These are phyloP conservation scores for Thelonectria rubi DNA, from an alignment of 2,329 filamentous ascomycete species.

Conservation along the genomic window DNA sequence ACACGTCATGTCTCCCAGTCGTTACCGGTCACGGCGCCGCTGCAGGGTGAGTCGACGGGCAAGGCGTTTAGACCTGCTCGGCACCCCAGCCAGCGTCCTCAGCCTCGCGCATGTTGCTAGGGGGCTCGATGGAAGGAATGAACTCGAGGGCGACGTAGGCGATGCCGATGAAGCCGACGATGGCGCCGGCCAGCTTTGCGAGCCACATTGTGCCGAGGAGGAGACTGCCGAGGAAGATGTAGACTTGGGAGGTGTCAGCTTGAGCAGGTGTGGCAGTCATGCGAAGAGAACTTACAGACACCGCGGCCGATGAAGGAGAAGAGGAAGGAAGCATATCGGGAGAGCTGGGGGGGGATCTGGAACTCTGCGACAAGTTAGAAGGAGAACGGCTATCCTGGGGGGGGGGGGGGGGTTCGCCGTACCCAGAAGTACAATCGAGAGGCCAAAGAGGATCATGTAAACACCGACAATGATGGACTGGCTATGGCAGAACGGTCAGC, in stretches of 20 bases:
- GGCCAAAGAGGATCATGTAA: conserved; percentile 92
- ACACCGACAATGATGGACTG: conserved; percentile 75
- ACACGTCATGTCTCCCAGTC: not conserved
- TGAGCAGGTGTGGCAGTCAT: not conserved
- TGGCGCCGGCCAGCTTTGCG: conserved; percentile 78
- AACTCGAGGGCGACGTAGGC: conserved; percentile 81
- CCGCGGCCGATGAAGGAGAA: conserved; percentile 97
- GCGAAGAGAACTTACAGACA: conserved; percentile 73
- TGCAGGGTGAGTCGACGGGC: conserved; percentile 2
- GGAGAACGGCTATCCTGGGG: not conserved
- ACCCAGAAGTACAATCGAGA: conserved; percentile 75
- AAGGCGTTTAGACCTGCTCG: conserved; percentile 71
- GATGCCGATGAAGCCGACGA: conserved; percentile 81
- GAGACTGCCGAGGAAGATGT: conserved; percentile 92
- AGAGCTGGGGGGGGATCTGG: conserved; percentile 91
- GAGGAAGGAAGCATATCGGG: conserved; percentile 95
- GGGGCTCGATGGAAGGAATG: conserved; percentile 80
- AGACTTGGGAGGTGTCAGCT: conserved; percentile 67
- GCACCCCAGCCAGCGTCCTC: conserved; percentile 77
- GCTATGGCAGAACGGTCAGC: conserved; percentile 35
- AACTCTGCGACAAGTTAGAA: conserved; percentile 69
- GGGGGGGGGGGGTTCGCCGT: conserved; percentile 30
- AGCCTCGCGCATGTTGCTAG: conserved; percentile 82
- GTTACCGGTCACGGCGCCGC: conserved; percentile 2
- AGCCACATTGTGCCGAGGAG: conserved; percentile 74